These are phyloP conservation scores for Trifolium fragiferum DNA, from an alignment of 306 rosid species.

Conservation along the genomic window DNA sequence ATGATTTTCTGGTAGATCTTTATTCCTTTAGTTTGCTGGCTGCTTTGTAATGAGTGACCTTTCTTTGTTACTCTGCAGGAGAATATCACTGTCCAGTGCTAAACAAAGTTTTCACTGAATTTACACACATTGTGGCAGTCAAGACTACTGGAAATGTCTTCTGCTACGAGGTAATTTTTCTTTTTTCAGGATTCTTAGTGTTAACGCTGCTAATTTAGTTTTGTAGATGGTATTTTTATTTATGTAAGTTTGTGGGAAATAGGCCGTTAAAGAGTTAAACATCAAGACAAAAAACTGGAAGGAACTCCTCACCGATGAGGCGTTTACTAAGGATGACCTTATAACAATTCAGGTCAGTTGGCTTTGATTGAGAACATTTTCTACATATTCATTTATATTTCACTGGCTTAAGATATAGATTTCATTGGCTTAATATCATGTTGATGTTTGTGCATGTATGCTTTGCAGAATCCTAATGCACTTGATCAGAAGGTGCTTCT, in stretches of 20 bases:
- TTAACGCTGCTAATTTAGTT: slow-evolving; percentile 32
- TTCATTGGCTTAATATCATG: slow-evolving; percentile 30
- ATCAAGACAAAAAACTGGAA: slow-evolving; percentile 96
- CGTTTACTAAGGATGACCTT: slow-evolving; percentile 81
- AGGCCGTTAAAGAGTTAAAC: slow-evolving; percentile 95
- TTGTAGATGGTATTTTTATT: slow-evolving; percentile 29
- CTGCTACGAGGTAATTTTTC: slow-evolving; percentile 79
- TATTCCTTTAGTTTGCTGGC: slow-evolving; percentile 4
- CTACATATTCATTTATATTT: slow-evolving; percentile 24
- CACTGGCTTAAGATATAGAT: too few relatives aligned
- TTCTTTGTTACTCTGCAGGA: slow-evolving; percentile 56
- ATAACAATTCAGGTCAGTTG: slow-evolving; percentile 86
- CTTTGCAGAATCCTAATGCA: slow-evolving; percentile 91
- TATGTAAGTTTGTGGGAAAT: slow-evolving; percentile 32
- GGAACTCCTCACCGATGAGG: slow-evolving; percentile 95
- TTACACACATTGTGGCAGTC: slow-evolving; percentile 90
- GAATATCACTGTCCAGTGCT: slow-evolving; percentile 95
- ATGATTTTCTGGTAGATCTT: slow-evolving; percentile 13
- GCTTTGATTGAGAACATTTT: slow-evolving; percentile 31
- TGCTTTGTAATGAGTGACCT: slow-evolving; percentile 21
- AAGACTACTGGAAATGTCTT: slow-evolving; percentile 97
- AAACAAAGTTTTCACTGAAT: slow-evolving; percentile 96
- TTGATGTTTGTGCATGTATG: slow-evolving; percentile 37
- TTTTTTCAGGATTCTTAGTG: slow-evolving; percentile 11
- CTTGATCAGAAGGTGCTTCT: slow-evolving; percentile 79